Evolutionary conservation across 2,329 filamentous ascomycete genomes (phyloP), one percentile per base, ranked within the genome.

Genomic region (Cladosporium sp.): DNA sequence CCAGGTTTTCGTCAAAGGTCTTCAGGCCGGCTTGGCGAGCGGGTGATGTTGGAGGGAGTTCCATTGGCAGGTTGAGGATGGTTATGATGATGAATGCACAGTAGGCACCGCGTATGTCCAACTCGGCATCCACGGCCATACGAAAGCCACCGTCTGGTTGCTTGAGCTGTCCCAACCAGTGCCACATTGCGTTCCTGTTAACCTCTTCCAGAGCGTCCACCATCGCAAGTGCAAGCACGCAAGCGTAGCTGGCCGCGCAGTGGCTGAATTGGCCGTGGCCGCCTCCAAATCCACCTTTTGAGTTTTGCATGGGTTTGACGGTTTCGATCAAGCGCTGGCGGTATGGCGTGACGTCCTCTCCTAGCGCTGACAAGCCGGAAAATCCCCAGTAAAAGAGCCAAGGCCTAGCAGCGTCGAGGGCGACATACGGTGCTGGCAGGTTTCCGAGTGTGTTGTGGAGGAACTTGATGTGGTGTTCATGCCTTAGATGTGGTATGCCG

Each of bases 301-400:
- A 68, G 67, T 96, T 94, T 70, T 97, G 93, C 70, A 92, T 84
- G 38, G 88, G 82, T 41, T 77, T 78, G 43, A 93, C 84, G 6
- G 91, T 96, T 53, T 83, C 79, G 22, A 69, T 75, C 56, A 72
- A 80, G 70, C 79, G 77, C 56, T 85, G 73, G 50, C 84, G 80
- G 67, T 88, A 92, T 49, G 66, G 62, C 7, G 71, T 73, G 33
- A 81, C 69, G 65, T 95, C 88, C 63, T 90, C 82, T 41, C 88
- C 90, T 43, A 98, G 72, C 29, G 91, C 75, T 20, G 78, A 75
- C 56, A 98, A 74, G 2, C 81, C 89, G 29, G 84, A 81, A 48
- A 97, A 74, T 47, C 81, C 86, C 93, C 93, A 98, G 72, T 96
- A 97, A 56, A 95, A 78, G 62, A 95, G 80, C 93, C 93, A 98